A percentile compares a stretch with the other conserved stretches of the same genome.
Conservation (phyloP, 2,329 filamentous ascomycete species). For the Ascocoryne sarcoides region DNA sequence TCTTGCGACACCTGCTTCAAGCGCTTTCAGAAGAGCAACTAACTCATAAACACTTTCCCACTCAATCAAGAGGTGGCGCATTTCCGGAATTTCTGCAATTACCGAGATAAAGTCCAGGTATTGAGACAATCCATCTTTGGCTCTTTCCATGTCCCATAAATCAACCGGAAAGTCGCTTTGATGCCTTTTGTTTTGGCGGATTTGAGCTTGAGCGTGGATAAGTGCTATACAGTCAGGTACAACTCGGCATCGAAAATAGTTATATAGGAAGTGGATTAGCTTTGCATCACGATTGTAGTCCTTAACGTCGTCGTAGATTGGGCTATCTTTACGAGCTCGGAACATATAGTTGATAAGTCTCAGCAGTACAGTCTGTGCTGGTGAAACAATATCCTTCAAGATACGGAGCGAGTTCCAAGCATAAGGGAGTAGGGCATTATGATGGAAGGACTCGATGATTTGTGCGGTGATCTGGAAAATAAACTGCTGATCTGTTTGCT, state of each 20-base stretch:
- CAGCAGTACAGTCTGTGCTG: conserved; percentile 86
- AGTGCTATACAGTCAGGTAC: conserved; percentile 92
- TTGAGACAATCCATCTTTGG: conserved; percentile 89
- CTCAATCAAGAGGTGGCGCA: conserved; percentile 76
- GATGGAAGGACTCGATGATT: conserved; percentile 86
- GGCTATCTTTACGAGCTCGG: conserved; percentile 43
- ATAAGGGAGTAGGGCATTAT: conserved; percentile 82
- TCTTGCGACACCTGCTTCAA: conserved; percentile 82
- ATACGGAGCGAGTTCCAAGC: conserved; percentile 88
- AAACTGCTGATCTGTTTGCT: conserved; percentile 83
- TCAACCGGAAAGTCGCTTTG: conserved; percentile 88
- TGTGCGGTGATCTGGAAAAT: conserved; percentile 97
- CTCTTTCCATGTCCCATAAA: conserved; percentile 94
- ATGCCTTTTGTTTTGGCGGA: conserved; percentile 65
- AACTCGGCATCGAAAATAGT: conserved; percentile 83
- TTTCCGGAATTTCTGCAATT: conserved; percentile 74
- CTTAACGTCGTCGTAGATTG: conserved; percentile 38
- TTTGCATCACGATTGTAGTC: conserved; percentile 49
- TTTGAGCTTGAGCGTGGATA: conserved; percentile 87
- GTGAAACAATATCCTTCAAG: conserved; percentile 91
- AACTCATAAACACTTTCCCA: conserved; percentile 91
- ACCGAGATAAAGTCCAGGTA: conserved; percentile 92
- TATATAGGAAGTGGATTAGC: conserved; percentile 81
- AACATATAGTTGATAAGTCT: conserved; percentile 88
- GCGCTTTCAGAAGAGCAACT: conserved; percentile 73